Conservation (phyloP, 1,284 basidiomycete species). For the Ustilago shanxiensis region DNA sequence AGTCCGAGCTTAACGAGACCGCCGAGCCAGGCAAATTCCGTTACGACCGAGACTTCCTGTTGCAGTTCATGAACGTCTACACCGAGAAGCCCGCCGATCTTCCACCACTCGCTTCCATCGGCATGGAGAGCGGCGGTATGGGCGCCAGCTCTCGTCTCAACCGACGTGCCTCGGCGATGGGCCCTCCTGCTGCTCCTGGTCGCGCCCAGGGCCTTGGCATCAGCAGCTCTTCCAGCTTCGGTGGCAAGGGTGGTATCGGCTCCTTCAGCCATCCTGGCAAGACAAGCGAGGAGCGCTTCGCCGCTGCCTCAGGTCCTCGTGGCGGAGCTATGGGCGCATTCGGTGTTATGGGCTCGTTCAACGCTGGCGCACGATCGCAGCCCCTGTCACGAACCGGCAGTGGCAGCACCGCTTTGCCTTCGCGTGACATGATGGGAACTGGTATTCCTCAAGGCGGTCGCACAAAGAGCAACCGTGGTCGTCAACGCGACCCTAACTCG, state of each 20-base stretch:
- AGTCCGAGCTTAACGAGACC: constrained; percentile 84
- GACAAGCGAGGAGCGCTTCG: constrained; percentile 70
- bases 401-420: constrained; percentile 65
- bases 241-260: constrained; percentile 63
- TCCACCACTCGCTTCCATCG: constrained; percentile 89
- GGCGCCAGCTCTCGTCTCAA: constrained; percentile 56
- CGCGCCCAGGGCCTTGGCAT: constrained; percentile 61
- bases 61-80: constrained; percentile 97
- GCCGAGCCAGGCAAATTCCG: constrained; percentile 89
- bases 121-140: constrained; percentile 72
- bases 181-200: constrained; percentile 59
- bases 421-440: constrained; percentile 69
- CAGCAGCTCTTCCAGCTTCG: constrained; percentile 58
- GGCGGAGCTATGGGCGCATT: constrained; percentile 60
- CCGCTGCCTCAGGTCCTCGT: constrained; percentile 54
- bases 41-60: constrained; percentile 95
- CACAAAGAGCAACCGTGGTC: constrained; percentile 66
- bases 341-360: constrained; percentile 67
- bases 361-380: constrained; percentile 63
- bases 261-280: constrained; percentile 60
- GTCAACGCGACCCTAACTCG: constrained; percentile 63
- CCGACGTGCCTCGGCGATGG: constrained; percentile 62
- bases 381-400: constrained; percentile 67
- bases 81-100: constrained; percentile 92
- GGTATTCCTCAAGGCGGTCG: constrained; percentile 65